Evolutionary conservation across 1,284 basidiomycete species (phyloP).

Genomic region (Tranzscheliella williamsii): DNA sequence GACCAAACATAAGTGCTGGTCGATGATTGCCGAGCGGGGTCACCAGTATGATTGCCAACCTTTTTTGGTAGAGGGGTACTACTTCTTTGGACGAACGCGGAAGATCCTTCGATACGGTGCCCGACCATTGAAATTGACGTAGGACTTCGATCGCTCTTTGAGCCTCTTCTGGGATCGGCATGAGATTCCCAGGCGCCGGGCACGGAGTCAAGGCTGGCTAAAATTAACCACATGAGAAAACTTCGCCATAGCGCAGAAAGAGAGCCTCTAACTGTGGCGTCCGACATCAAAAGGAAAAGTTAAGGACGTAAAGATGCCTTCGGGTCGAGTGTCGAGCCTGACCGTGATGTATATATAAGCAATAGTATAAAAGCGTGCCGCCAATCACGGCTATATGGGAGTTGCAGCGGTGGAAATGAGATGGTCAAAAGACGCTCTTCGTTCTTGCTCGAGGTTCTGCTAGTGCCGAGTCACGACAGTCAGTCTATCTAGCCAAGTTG

Average conservation of each 20-base stretch:
- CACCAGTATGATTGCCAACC: background rate
- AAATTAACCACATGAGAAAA: conserved; percentile 58
- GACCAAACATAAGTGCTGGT: no score
- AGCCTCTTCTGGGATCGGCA: conserved; percentile 47
- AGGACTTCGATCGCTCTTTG: conserved; percentile 46
- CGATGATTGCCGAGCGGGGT: no score
- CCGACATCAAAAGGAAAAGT: conserved; percentile 57
- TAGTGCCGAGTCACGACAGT: no score
- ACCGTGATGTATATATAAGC: background rate
- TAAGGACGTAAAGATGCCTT: conserved; percentile 57
- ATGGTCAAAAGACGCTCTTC: background rate
- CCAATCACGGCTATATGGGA: background rate
- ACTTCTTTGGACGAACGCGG: conserved; percentile 57
- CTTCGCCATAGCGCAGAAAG: conserved; percentile 45
- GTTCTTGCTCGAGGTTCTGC: no score
- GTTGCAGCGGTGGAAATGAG: background rate
- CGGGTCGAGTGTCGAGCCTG: conserved; percentile 19
- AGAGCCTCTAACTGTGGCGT: conserved; percentile 49
- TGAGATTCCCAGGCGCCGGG: conserved; percentile 58
- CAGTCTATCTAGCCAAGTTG: no score
- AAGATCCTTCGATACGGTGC: conserved; percentile 59
- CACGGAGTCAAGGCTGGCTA: conserved; percentile 59
- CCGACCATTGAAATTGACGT: conserved; percentile 52
- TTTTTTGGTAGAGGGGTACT: conserved; percentile 46
- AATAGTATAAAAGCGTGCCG: background rate